phyloP scores from a whole-genome alignment of 176 grass and related monocot species.

The Oryza coarctata region DNA sequence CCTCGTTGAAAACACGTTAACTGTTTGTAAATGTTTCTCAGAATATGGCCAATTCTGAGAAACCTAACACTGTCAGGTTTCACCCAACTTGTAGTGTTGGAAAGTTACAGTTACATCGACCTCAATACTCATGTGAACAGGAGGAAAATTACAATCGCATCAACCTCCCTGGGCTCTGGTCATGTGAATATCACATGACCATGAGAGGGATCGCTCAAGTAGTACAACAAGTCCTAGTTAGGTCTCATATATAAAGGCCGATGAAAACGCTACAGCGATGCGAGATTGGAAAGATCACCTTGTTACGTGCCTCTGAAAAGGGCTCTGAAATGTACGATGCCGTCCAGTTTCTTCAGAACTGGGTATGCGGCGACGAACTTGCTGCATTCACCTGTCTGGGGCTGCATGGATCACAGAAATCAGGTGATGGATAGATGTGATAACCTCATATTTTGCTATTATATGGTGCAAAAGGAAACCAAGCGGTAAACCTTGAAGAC shows the following conservation, averaged over 20 bases:
- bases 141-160: not conserved
- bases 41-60: not conserved
- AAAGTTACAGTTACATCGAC: constrained; percentile 17
- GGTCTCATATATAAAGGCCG: not conserved
- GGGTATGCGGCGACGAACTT: too few species aligned
- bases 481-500: constrained; percentile 21
- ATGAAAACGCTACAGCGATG: not conserved
- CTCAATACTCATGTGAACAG: not conserved
- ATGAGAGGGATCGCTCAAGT: constrained; percentile 7
- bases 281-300: not conserved
- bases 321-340: constrained; percentile 11
- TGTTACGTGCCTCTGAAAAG: not conserved
- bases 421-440: constrained; percentile 18
- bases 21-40: not conserved
- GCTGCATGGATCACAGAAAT: constrained; percentile 20
- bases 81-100: not conserved
- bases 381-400: not conserved
- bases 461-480: constrained; percentile 32
- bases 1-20: not conserved
- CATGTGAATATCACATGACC: constrained; percentile 20
- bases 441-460: constrained; percentile 19
- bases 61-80: not conserved
- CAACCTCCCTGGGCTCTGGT: not conserved
- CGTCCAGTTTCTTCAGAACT: too few species aligned
- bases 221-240: not conserved